These are phyloP conservation scores for Podaxis sp. DNA, from an alignment of 768 basidiomycete genomes.

Conservation along the genomic window DNA sequence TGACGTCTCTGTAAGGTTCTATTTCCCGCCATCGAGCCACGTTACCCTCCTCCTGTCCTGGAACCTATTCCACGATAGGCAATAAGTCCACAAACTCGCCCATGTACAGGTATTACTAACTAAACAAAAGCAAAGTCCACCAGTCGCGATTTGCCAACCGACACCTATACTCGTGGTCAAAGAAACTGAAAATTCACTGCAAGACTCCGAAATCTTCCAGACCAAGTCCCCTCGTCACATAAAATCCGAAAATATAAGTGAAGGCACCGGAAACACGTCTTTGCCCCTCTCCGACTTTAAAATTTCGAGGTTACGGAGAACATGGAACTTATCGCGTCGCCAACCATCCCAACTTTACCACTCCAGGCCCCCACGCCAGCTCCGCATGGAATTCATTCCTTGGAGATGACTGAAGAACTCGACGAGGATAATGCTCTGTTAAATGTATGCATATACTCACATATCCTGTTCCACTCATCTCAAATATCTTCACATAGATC, in stretches of 20 bases:
- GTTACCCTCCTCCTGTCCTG: background rate
- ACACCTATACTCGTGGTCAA: background rate
- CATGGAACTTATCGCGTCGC: background rate
- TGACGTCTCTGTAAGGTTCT: background rate
- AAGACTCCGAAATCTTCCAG: background rate
- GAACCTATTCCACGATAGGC: background rate
- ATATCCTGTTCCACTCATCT: background rate
- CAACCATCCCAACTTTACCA: background rate
- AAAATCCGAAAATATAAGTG: background rate
- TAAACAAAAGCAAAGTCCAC: background rate
- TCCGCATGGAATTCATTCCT: background rate
- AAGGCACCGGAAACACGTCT: conserved; percentile 11
- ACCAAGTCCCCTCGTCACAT: background rate
- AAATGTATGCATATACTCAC: background rate
- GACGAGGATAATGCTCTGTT: background rate
- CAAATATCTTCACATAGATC: background rate
- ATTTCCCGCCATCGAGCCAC: background rate
- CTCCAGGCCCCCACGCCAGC: background rate
- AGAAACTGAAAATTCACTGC: background rate
- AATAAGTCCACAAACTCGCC: background rate
- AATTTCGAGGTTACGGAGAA: conserved; percentile 21
- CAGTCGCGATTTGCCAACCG: background rate
- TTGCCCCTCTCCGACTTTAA: conserved; percentile 23
- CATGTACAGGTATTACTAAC: background rate
- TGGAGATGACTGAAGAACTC: background rate